Conservation (phyloP, 2,329 filamentous ascomycete species). For the Blastomyces gilchristii region DNA sequence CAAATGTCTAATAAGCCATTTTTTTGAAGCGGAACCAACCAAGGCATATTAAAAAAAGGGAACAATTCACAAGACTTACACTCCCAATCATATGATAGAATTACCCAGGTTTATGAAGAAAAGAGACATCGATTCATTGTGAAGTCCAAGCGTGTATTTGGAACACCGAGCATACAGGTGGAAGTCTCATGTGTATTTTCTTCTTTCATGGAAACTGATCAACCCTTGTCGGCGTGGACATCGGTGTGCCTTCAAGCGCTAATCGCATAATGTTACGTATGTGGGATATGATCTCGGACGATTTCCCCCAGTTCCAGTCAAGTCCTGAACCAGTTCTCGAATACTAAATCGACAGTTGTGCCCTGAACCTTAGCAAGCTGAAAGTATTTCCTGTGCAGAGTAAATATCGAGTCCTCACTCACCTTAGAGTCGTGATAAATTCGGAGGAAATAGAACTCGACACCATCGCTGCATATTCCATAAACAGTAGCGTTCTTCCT, state of each 20-base stretch:
- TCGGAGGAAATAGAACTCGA: conserved; percentile 3
- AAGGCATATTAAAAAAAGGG: background rate
- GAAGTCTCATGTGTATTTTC: background rate
- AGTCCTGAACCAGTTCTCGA: background rate
- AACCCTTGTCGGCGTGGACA: background rate
- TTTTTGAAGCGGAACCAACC: background rate
- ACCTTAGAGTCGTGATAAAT: conserved; percentile 1
- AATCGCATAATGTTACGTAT: conserved; percentile 3
- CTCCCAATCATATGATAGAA: background rate
- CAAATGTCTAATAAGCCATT: background rate
- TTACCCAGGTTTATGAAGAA: background rate
- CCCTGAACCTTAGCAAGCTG: background rate
- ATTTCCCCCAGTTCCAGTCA: background rate
- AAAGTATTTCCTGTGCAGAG: background rate
- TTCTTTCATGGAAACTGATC: background rate
- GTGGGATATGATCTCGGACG: conserved; percentile 3
- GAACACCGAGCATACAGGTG: background rate
- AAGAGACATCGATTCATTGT: background rate
- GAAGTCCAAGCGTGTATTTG: background rate
- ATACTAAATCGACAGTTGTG: background rate
- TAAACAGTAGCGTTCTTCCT: conserved; percentile 2
- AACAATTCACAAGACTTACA: background rate
- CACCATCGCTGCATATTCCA: conserved; percentile 3
- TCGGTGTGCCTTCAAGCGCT: conserved; percentile 1
- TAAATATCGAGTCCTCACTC: background rate